Evolutionary conservation across 371 early-diverging fungal species (phyloP).

Genomic region (Globomyces sp.): DNA sequence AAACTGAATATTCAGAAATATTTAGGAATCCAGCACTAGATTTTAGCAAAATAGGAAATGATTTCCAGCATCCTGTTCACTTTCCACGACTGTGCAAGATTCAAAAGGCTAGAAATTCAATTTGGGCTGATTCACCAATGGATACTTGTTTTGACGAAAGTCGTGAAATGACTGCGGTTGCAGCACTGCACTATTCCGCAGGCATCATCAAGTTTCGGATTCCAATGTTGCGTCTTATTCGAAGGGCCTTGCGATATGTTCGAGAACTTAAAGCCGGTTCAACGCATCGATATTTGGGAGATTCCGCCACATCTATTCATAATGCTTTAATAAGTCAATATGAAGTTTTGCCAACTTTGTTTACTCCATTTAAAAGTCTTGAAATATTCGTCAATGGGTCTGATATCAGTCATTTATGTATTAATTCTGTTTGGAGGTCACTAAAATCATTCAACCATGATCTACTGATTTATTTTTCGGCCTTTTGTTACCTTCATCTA

Average conservation of each 20-base stretch:
- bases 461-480: slow-evolving; percentile 1
- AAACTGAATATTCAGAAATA: slow-evolving; percentile 8
- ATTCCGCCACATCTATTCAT: neutral
- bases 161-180: slow-evolving; percentile 10
- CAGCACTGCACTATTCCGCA: slow-evolving; percentile 5
- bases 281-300: slow-evolving; percentile 5
- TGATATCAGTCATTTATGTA: neutral
- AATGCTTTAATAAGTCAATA: neutral
- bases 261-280: slow-evolving; percentile 3
- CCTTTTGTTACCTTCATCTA: slow-evolving; percentile 6
- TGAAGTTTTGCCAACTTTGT: slow-evolving; percentile 1
- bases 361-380: slow-evolving; percentile 9
- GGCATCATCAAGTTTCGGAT: slow-evolving; percentile 11
- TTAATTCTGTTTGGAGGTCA: slow-evolving; percentile 7
- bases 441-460: slow-evolving; percentile 14
- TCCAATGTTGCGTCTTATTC: slow-evolving; percentile 3
- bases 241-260: slow-evolving; percentile 6
- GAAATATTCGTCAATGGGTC: neutral
- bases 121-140: slow-evolving; percentile 8
- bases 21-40: slow-evolving; percentile 9
- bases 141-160: slow-evolving; percentile 13
- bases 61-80: neutral
- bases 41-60: neutral
- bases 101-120: slow-evolving; percentile 5
- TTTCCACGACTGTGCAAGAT: slow-evolving; percentile 1